Conservation (phyloP, 163 green algal genomes). For the Picocystis sp. region DNA sequence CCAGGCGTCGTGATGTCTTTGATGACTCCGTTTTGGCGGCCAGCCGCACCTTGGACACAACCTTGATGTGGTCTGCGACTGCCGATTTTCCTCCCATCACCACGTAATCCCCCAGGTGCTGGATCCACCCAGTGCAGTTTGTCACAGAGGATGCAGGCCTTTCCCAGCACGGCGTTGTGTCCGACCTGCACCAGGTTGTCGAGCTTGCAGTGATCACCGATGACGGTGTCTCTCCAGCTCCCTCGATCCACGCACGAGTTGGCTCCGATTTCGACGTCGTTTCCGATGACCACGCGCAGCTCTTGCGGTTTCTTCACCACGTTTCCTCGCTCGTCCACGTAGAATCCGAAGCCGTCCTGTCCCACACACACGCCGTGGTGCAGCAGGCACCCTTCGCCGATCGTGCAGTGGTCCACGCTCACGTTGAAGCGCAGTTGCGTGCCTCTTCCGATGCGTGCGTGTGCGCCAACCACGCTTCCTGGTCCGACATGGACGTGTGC, state of each 20-base stretch:
- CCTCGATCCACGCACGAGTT: slow-evolving; percentile 27
- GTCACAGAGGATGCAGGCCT: slow-evolving; percentile 22
- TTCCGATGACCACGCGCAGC: slow-evolving; percentile 11
- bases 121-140: slow-evolving; percentile 21
- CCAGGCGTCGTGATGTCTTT: not conserved
- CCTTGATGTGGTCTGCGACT: slow-evolving; percentile 15
- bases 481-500: not conserved
- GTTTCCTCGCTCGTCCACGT: slow-evolving; percentile 9
- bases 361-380: slow-evolving; percentile 2
- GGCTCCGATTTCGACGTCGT: slow-evolving; percentile 25
- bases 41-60: slow-evolving; percentile 4
- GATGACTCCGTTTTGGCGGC: slow-evolving; percentile 5
- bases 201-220: slow-evolving; percentile 24
- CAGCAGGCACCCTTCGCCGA: slow-evolving; percentile 2
- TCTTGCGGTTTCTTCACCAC: slow-evolving; percentile 23
- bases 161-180: slow-evolving; percentile 23
- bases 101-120: slow-evolving; percentile 26
- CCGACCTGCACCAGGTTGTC: slow-evolving; percentile 32
- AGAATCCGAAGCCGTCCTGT: slow-evolving; percentile 18
- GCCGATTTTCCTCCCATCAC: slow-evolving; percentile 25
- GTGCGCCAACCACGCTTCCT: slow-evolving; percentile 1
- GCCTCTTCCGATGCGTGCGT: slow-evolving; percentile 3
- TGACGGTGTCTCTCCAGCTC: slow-evolving; percentile 25
- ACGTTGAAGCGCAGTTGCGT: slow-evolving; percentile 6
- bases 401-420: not conserved